These are phyloP conservation scores for Sechiopsis laciniata DNA, from an alignment of 306 rosid genomes.

Conservation along the genomic window DNA sequence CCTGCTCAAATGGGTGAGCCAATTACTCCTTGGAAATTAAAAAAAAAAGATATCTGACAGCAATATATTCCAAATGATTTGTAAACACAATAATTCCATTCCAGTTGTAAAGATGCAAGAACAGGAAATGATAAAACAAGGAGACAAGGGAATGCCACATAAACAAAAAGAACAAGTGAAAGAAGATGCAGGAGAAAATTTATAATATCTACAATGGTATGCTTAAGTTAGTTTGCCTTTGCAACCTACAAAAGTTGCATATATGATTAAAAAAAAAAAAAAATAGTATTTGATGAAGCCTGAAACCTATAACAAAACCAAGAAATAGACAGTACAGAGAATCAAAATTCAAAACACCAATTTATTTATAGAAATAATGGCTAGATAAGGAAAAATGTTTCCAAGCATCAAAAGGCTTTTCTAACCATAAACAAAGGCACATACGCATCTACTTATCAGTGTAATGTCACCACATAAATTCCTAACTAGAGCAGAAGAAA, in stretches of 20 bases:
- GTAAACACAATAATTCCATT: neutral
- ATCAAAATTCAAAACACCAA: neutral
- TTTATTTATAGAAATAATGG: neutral
- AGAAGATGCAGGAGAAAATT: constrained; percentile 1
- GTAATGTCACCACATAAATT: neutral
- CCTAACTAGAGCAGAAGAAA: neutral
- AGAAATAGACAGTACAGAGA: neutral
- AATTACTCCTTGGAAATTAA: constrained; percentile 23
- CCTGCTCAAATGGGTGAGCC: constrained; percentile 51
- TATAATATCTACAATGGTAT: neutral
- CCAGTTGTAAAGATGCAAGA: neutral
- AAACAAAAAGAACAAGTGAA: neutral
- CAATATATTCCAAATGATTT: neutral
- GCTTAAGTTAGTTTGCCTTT: constrained; percentile 11
- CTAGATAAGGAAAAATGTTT: constrained; percentile 4
- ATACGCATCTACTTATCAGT: neutral
- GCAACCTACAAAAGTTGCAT: constrained; percentile 11
- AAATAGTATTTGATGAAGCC: constrained; percentile 11
- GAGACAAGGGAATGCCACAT: neutral
- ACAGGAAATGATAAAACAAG: neutral
- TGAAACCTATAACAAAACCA: neutral
- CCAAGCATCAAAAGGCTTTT: neutral
- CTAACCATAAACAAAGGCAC: neutral
- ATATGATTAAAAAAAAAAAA: neutral
- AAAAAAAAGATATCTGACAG: neutral